Evolutionary conservation across 2,329 filamentous ascomycete species (phyloP).

Genomic region (Trichoderma oligosporum): DNA sequence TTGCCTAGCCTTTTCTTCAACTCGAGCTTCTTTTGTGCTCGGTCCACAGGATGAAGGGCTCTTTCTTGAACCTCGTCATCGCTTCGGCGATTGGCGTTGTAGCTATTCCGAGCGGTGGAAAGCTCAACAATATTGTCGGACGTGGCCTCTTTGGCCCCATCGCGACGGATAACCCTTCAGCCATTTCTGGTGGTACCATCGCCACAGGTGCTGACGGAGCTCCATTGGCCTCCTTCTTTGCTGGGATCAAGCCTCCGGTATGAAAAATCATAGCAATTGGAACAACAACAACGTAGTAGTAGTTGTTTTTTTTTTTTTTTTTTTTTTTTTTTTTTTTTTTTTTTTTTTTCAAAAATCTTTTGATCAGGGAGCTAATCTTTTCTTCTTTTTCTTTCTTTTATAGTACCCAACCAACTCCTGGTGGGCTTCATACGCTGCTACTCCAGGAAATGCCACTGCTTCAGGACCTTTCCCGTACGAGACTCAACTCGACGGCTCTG

Average conservation of each 20-base stretch:
- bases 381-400: no score
- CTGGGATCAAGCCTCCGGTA: conserved; percentile 26
- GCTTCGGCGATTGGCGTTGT: conserved; percentile 14
- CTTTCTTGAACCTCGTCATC: conserved; percentile 13
- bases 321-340: no score
- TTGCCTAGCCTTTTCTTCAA: background rate
- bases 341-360: no score
- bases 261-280: no score
- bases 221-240: conserved; percentile 25
- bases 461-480: conserved; percentile 27
- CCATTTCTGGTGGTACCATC: conserved; percentile 23
- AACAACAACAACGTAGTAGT: no score
- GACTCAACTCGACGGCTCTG: conserved; percentile 24
- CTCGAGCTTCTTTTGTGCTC: background rate
- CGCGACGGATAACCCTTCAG: conserved; percentile 22
- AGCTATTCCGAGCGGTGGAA: conserved; percentile 13
- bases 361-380: no score
- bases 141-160: conserved; percentile 24
- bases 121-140: conserved; percentile 5
- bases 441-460: conserved; percentile 24
- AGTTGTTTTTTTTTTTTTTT: no score
- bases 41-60: conserved; percentile 9
- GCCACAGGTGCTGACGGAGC: conserved; percentile 18
- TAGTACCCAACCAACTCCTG: conserved; percentile 27
- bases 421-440: conserved; percentile 26